Percentiles rank a stretch among this genome's conserved stretches.
Evolutionary conservation across 768 basidiomycete species (phyloP).

Genomic region (Coprinopsis sp.): DNA sequence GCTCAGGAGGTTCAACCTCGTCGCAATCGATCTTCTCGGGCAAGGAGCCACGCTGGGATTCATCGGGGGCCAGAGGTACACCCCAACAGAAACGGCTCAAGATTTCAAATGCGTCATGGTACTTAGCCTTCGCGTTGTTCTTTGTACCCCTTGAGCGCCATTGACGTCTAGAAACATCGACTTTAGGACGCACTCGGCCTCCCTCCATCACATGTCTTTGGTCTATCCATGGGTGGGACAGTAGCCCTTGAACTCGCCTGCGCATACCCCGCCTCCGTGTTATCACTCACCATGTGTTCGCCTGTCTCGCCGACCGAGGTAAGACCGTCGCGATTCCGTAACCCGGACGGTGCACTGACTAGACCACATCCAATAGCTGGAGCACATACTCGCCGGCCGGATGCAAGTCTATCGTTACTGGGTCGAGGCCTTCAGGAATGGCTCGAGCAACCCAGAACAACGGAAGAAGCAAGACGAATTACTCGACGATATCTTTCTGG

Average conservation of each 20-base stretch:
- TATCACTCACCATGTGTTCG: conserved; percentile 34
- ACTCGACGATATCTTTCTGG: conserved; percentile 17
- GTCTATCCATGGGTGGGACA: conserved; percentile 29
- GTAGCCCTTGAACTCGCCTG: conserved; percentile 31
- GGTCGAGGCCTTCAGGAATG: conserved; percentile 15
- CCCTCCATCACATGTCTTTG: conserved; percentile 33
- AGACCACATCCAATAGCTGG: conserved; percentile 16
- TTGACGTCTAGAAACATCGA: neutral
- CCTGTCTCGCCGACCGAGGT: conserved; percentile 31
- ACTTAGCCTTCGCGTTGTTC: conserved; percentile 4
- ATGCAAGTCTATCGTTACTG: conserved; percentile 23
- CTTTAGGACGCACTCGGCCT: conserved; percentile 27
- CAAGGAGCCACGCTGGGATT: conserved; percentile 28
- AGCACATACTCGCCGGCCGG: conserved; percentile 25
- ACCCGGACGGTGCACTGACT: no score
- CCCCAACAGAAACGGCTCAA: conserved; percentile 25
- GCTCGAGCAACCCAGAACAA: conserved; percentile 5
- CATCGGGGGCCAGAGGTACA: conserved; percentile 21
- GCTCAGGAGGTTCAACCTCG: conserved; percentile 34
- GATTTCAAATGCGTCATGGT: conserved; percentile 32
- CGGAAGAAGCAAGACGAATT: conserved; percentile 8
- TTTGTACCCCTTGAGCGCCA: neutral
- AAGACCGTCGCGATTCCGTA: conserved; percentile 4
- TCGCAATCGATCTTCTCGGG: conserved; percentile 31
- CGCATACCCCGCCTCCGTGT: conserved; percentile 24